A percentile compares a stretch with the other conserved stretches of the same genome.
Evolutionary conservation across 495 filamentous ascomycete genomes (phyloP).

Genomic region (Lentithecium fluviatile): DNA sequence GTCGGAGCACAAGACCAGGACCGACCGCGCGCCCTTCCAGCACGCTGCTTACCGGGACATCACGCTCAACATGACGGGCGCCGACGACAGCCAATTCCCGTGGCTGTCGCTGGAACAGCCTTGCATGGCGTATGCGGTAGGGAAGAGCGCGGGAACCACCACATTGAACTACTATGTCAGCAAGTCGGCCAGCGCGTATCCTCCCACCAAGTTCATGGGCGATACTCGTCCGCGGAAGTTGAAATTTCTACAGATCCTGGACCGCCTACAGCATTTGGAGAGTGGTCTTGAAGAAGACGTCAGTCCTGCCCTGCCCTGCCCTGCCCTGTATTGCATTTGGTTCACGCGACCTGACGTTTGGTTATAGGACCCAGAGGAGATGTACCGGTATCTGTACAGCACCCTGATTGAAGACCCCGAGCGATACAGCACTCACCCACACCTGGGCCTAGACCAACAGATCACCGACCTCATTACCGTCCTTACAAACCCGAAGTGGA

Average conservation of each 20-base stretch:
- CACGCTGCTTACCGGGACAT: slow-evolving; percentile 37
- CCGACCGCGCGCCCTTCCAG: slow-evolving; percentile 35
- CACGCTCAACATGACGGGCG: slow-evolving; percentile 39
- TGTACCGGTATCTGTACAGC: slow-evolving; percentile 43
- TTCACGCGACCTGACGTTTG: slow-evolving; percentile 26
- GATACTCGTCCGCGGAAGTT: slow-evolving; percentile 55
- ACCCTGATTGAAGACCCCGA: slow-evolving; percentile 49
- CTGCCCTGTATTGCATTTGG: slow-evolving; percentile 14
- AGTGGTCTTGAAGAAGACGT: slow-evolving; percentile 56
- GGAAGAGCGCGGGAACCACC: slow-evolving; percentile 57
- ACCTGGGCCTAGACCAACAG: slow-evolving; percentile 61
- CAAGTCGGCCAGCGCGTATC: slow-evolving; percentile 49
- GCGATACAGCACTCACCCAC: slow-evolving; percentile 39
- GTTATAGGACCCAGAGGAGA: slow-evolving; percentile 39
- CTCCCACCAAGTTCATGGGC: slow-evolving; percentile 51
- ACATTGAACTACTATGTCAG: slow-evolving; percentile 60
- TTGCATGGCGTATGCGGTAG: slow-evolving; percentile 60
- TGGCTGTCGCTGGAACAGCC: slow-evolving; percentile 69
- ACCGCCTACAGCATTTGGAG: slow-evolving; percentile 57
- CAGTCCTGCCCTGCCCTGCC: slow-evolving; percentile 40
- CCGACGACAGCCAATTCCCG: slow-evolving; percentile 45
- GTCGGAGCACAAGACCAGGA: slow-evolving; percentile 30
- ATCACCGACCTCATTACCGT: slow-evolving; percentile 67
- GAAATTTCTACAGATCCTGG: slow-evolving; percentile 52
- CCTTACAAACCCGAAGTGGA: slow-evolving; percentile 61